Percentiles rank a stretch among this genome's conserved stretches.
phyloP scores from a whole-genome alignment of 2,329 filamentous ascomycete genomes.

The Colletotrichum sp. region DNA sequence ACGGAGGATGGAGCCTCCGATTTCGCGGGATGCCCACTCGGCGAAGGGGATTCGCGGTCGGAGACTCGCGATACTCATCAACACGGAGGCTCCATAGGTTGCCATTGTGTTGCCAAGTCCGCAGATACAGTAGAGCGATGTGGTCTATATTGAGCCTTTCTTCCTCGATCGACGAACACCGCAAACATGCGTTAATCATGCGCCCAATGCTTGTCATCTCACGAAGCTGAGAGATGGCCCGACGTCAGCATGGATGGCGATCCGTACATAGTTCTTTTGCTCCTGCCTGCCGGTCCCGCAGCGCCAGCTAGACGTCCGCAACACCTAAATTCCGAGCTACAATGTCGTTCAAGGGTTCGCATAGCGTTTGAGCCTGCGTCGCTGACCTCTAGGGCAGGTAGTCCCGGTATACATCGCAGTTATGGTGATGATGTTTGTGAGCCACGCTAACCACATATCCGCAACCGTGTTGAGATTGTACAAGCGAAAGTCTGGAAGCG shows the following conservation, averaged over 20 bases:
- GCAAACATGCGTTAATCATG: fast-evolving
- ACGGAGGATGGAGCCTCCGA: too few relatives aligned
- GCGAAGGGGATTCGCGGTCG: too few relatives aligned
- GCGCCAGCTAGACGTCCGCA: not conserved
- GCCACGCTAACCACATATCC: not conserved
- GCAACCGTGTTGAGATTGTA: not conserved
- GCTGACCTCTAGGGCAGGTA: not conserved
- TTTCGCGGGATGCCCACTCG: too few relatives aligned
- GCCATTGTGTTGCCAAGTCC: not conserved
- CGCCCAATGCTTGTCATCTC: not conserved
- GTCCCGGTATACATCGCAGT: not conserved
- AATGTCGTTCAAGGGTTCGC: not conserved
- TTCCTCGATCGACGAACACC: not conserved
- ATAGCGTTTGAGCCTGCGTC: not conserved
- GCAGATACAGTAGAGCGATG: too few relatives aligned
- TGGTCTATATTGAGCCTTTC: not conserved
- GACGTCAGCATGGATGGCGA: not conserved
- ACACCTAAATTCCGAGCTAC: not conserved
- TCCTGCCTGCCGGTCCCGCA: not conserved
- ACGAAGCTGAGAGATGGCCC: not conserved
- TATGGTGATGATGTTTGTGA: not conserved
- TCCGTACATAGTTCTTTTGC: not conserved
- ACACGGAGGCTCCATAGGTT: not conserved
- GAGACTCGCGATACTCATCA: not conserved
- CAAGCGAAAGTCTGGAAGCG: not conserved